Conservation (phyloP, 2,329 filamentous ascomycete species). For the Aspergillus clavatus region DNA sequence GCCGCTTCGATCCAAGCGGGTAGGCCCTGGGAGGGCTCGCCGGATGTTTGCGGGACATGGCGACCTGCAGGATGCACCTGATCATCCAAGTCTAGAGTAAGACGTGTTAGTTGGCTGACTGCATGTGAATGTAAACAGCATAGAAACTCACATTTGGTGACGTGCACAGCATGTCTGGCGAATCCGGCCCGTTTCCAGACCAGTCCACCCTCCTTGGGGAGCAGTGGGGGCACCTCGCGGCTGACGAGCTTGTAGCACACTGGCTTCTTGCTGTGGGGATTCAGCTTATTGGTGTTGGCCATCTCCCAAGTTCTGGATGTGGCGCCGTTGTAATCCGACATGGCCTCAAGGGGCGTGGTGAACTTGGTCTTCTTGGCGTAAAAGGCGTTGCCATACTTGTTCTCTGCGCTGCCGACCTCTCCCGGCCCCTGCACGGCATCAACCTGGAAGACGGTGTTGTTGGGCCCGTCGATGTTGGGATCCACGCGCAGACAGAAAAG, state of each 20-base stretch:
- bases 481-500: conserved; percentile 88
- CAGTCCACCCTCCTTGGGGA: conserved; percentile 74
- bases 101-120: conserved; percentile 11
- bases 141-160: conserved; percentile 72
- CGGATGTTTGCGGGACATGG: conserved; percentile 82
- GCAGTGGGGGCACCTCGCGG: conserved; percentile 69
- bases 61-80: conserved; percentile 81
- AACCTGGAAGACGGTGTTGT: conserved; percentile 80
- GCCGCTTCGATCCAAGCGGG: conserved; percentile 66
- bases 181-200: conserved; percentile 91
- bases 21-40: conserved; percentile 68
- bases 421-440: conserved; percentile 68
- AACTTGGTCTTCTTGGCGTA: conserved; percentile 79
- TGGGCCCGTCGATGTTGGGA: conserved; percentile 76
- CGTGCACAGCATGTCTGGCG: conserved; percentile 78
- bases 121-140: neutral
- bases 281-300: conserved; percentile 74
- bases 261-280: conserved; percentile 80
- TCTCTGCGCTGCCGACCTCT: conserved; percentile 73
- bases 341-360: conserved; percentile 61
- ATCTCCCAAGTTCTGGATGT: conserved; percentile 89
- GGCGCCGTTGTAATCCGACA: conserved; percentile 74
- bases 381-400: conserved; percentile 87
- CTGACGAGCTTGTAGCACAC: conserved; percentile 85
- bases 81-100: conserved; percentile 62